Base-by-base conservation (phyloP, 1,139 yeast species). In the Citeromyces hawaiiensis region DNA sequence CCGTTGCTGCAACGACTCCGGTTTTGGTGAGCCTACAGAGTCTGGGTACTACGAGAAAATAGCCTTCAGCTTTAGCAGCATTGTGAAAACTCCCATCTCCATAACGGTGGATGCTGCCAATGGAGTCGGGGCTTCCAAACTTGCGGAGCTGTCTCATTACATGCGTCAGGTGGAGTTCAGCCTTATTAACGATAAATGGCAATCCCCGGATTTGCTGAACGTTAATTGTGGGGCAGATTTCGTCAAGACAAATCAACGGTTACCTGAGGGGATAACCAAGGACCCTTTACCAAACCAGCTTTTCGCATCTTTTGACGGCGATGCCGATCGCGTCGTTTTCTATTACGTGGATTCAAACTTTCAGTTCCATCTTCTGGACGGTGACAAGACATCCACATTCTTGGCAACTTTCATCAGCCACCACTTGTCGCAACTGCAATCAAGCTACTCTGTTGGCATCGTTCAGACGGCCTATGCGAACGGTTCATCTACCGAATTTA, bases 381-480 rank as follows among this genome's bases (percentile, higher is more conserved):
- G 99, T 44, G 98, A 91, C 61, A 87, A 86, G 59, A 82, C 88
- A 48, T 82, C 97, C 2, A 81, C 96, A 0, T 63, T 91, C 43
- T 72, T 85, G 44, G 95, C 96, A 1, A 67, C 69, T 39, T 82
- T 76, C 56, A 67, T 86, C 51, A 66, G 69, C 39, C 63, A 76
- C 19, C 61, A 80, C 61, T 79, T 27, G 57, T 57, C 36, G 56
- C 60, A 37, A 53, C 70, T 9, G 61, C 39, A 43, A 3, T 25
- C 19, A 4, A 50, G 60, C 2, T 61, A 77, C 42, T 57, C 66
- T 19, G 64, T 91, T 42, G 98, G 97, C 4, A 93, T 88, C 7
- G 87, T 91, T 19, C 99, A 91, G 63, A 91, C 98, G 2, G 98
- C 98, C 1, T 91, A 91, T 54, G 98, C 98, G 39, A 91, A 91